Evolutionary conservation across 2,329 filamentous ascomycete species (phyloP).

Genomic region (Didymella glomerata): DNA sequence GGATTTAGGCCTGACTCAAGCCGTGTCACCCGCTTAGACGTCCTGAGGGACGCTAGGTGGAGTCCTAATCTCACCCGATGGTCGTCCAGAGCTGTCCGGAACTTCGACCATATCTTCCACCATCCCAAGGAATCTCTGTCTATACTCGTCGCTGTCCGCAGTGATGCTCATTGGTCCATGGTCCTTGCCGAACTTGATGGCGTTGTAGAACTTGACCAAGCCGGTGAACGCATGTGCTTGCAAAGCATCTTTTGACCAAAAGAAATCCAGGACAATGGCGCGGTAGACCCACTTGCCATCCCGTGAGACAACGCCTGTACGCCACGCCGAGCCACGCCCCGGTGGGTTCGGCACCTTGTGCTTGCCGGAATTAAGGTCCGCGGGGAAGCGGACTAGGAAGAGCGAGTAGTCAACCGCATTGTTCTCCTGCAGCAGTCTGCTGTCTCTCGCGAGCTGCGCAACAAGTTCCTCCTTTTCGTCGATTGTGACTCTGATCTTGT

Average conservation of each 20-base stretch:
- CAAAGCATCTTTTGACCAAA: slow-evolving; percentile 77
- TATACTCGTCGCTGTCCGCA: slow-evolving; percentile 72
- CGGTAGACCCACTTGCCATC: slow-evolving; percentile 74
- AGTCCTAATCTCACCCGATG: slow-evolving; percentile 41
- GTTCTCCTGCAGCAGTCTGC: slow-evolving; percentile 66
- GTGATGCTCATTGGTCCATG: slow-evolving; percentile 80
- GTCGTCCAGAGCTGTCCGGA: slow-evolving; percentile 43
- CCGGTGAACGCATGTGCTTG: slow-evolving; percentile 72
- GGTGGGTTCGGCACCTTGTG: slow-evolving; percentile 45
- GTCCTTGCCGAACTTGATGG: slow-evolving; percentile 59
- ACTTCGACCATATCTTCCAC: slow-evolving; percentile 53
- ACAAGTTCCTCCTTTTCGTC: slow-evolving; percentile 66
- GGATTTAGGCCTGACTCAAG: too few species aligned
- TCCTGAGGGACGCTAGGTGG: slow-evolving; percentile 22
- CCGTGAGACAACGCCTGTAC: slow-evolving; percentile 66
- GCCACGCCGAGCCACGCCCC: slow-evolving; percentile 60
- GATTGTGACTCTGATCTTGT: slow-evolving; percentile 67
- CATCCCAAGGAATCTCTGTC: slow-evolving; percentile 64
- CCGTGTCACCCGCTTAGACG: slow-evolving; percentile 5
- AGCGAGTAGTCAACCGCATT: slow-evolving; percentile 80
- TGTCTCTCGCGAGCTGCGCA: slow-evolving; percentile 66
- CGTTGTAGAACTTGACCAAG: slow-evolving; percentile 70
- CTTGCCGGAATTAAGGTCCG: slow-evolving; percentile 34
- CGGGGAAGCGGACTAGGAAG: slow-evolving; percentile 70
- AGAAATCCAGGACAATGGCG: slow-evolving; percentile 75